phyloP scores from a whole-genome alignment of 768 basidiomycete species.

The Favolaschia claudopus region DNA sequence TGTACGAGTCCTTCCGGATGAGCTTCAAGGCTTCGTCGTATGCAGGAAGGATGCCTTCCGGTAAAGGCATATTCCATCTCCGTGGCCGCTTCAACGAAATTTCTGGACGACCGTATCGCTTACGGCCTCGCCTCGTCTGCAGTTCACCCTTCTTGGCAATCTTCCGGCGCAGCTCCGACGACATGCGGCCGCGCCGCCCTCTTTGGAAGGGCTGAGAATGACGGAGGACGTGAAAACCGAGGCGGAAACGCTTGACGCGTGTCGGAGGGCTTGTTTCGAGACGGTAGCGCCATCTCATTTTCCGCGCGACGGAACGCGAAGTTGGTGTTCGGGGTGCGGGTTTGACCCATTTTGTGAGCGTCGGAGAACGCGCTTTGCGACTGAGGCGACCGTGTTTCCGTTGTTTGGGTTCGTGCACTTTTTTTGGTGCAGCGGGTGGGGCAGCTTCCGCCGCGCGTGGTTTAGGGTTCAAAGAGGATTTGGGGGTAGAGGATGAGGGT shows the following conservation, averaged over 20 bases:
- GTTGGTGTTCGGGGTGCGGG: constrained; percentile 3
- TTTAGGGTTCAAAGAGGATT: neutral
- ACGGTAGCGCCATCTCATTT: neutral
- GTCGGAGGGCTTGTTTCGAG: neutral
- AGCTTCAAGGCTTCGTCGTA: constrained; percentile 87
- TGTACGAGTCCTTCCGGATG: constrained; percentile 67
- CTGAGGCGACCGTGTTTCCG: constrained; percentile 17
- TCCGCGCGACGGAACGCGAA: constrained; percentile 4
- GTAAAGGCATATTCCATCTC: constrained; percentile 71
- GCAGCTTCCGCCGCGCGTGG: neutral
- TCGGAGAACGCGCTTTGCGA: constrained; percentile 19
- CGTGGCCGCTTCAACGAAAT: constrained; percentile 62
- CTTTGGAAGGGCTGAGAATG: constrained; percentile 5
- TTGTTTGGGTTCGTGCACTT: constrained; percentile 11
- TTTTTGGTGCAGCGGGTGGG: neutral
- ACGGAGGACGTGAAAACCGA: constrained; percentile 23
- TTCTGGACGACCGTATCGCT: constrained; percentile 48
- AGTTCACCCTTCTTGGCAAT: constrained; percentile 25
- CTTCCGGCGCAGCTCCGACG: constrained; percentile 1
- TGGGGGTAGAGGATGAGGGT: too few species aligned
- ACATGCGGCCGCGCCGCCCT: constrained; percentile 13
- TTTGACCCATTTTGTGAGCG: constrained; percentile 15
- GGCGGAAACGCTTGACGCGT: constrained; percentile 17
- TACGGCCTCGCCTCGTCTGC: constrained; percentile 41
- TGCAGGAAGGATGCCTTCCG: constrained; percentile 69